phyloP scores from a whole-genome alignment of 345 rosid genomes.

The Laguncularia racemosa region DNA sequence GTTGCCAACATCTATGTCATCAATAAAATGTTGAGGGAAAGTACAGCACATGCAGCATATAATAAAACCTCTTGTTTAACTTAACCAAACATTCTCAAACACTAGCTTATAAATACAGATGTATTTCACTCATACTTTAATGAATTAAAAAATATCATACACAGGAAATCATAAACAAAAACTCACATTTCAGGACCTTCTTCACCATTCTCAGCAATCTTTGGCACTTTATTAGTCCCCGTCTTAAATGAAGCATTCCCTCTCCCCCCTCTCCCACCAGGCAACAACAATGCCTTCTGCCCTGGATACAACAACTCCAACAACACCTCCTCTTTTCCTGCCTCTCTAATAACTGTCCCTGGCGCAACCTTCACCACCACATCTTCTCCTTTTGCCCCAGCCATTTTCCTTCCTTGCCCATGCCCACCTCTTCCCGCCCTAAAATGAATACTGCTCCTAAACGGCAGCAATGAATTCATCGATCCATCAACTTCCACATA shows the following conservation, averaged over 20 bases:
- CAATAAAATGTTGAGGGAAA: too few relatives aligned
- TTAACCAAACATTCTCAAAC: too few relatives aligned
- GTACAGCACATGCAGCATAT: too few relatives aligned
- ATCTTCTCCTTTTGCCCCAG: conserved; percentile 75
- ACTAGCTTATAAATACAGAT: too few relatives aligned
- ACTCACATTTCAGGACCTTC: conserved; percentile 95
- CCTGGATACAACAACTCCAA: conserved; percentile 78
- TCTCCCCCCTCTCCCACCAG: conserved; percentile 95
- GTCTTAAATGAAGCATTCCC: conserved; percentile 90
- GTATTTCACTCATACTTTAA: too few relatives aligned
- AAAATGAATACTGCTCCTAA: conserved; percentile 75
- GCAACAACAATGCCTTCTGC: conserved; percentile 68
- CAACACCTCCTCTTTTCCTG: conserved; percentile 68
- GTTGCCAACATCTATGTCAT: too few relatives aligned
- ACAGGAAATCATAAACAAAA: neutral
- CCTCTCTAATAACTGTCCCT: conserved; percentile 69
- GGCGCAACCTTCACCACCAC: conserved; percentile 85
- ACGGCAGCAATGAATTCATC: conserved; percentile 79
- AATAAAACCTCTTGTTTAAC: too few relatives aligned
- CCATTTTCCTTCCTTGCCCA: conserved; percentile 67
- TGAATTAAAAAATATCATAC: neutral
- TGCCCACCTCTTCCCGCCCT: conserved; percentile 78
- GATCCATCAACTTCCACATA: conserved; percentile 70
- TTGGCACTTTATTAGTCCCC: conserved; percentile 72
- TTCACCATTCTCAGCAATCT: conserved; percentile 96